Base-by-base conservation (phyloP, 2,329 filamentous ascomycete species). In the Cladosporium phlei region DNA sequence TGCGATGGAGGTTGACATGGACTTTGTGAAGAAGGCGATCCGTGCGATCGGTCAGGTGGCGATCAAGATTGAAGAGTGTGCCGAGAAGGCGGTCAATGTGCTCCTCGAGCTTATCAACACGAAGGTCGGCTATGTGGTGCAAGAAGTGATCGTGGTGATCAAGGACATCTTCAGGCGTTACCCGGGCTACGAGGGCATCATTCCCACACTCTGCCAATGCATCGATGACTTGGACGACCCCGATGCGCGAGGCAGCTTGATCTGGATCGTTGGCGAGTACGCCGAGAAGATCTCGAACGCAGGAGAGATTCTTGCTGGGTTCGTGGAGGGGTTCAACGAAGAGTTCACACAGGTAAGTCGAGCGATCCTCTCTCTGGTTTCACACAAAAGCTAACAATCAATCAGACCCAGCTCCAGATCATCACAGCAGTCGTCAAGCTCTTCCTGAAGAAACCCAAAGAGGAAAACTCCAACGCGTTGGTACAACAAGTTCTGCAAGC, bases 251-350 rank as follows among this genome's bases (percentile, higher is more conserved):
- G 90, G 86, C 2, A 86, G 91, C 17, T 73, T 98, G 50, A 97
- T 98, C 61, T 98, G 93, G 93, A 97, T 98, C 56, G 91, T 98
- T 5, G 93, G 93, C 57, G 93, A 98, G 66, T 98, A 98, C 64
- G 93, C 93, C 1, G 93, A 98, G 73, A 98, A 98, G 76, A 98
- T 98, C 62, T 95, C 81, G 71, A 97, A 98, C 59, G 93, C 93
- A n/a, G 89, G 90, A 54, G 88, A 97, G 57, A 97, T 98, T 52
- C 69, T 98, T 49, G 78, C 82, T 43, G 83, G 86, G 14, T 98
- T 98, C 62, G 91, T 96, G 10, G 93, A 97, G 47, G 85, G 83
- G 1, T 97, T 98, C 66, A 86, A 86, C 66, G 93, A 97, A 65
- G 93, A 98, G 66, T 97, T 96, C 63, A 93, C 90, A 43, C 91